Percentiles rank a stretch among this genome's conserved stretches.
These are phyloP conservation scores for Saprolegnia parasitica DNA, from an alignment of 352 stramenopile species.

Conservation along the genomic window DNA sequence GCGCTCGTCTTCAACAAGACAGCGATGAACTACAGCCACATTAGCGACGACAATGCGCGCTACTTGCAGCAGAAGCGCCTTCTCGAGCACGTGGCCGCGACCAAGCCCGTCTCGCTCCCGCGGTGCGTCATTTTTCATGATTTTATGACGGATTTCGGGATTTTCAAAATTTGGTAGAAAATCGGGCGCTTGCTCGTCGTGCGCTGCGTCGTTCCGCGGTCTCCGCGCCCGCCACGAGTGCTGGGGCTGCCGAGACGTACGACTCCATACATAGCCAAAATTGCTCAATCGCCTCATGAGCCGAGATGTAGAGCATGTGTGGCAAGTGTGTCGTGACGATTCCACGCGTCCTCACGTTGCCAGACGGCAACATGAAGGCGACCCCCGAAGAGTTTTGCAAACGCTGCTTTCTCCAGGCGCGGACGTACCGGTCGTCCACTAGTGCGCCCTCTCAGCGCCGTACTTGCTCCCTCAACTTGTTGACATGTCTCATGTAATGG, in stretches of 20 bases:
- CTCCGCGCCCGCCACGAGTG: slow-evolving; percentile 17
- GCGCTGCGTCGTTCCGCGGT: not conserved
- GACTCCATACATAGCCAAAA: not conserved
- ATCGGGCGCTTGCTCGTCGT: slow-evolving; percentile 8
- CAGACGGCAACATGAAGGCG: slow-evolving; percentile 9
- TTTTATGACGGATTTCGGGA: not conserved
- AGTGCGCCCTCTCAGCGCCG: not conserved
- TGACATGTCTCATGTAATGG: no score
- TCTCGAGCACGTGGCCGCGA: not conserved
- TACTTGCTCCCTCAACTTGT: no score
- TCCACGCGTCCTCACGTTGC: not conserved
- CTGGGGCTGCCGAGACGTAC: not conserved
- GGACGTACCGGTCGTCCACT: not conserved
- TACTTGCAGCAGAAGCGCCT: slow-evolving; percentile 16
- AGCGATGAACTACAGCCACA: slow-evolving; percentile 1
- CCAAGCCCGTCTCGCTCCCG: not conserved
- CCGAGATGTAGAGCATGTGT: slow-evolving; percentile 23
- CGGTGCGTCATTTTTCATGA: not conserved
- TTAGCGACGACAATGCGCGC: slow-evolving; percentile 5
- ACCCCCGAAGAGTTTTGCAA: slow-evolving; percentile 24
- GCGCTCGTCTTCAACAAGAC: slow-evolving; percentile 23
- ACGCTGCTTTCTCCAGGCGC: slow-evolving; percentile 14
- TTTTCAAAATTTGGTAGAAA: slow-evolving; percentile 16
- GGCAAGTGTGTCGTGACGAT: slow-evolving; percentile 22
- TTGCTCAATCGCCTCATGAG: no score